Evolutionary conservation across 192 early-diverging fungal genomes (phyloP).

Genomic region (Funneliformis mosseae): DNA sequence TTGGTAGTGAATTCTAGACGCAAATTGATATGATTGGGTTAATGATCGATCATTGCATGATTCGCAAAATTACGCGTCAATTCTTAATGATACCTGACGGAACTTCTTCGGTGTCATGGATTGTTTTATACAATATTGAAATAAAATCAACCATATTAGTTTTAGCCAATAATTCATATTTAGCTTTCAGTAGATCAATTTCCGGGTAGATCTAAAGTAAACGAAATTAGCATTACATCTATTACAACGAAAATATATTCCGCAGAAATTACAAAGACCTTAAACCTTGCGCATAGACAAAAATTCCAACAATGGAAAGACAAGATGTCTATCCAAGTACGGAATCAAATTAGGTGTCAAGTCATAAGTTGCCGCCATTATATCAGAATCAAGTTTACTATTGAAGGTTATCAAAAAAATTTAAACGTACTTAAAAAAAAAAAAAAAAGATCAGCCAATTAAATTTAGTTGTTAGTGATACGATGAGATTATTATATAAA

Average conservation of each 20-base stretch:
- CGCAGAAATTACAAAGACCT: background rate
- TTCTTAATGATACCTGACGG: constrained; percentile 61
- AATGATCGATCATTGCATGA: background rate
- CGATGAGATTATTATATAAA: background rate
- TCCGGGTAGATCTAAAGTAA: constrained; percentile 71
- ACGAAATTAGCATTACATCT: background rate
- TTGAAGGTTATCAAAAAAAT: too few species aligned
- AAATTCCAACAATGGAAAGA: constrained; percentile 90
- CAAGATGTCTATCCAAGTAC: constrained; percentile 92
- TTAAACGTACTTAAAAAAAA: background rate
- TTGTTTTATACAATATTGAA: constrained; percentile 78
- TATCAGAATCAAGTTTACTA: background rate
- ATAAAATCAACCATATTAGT: constrained; percentile 97
- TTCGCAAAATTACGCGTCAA: background rate
- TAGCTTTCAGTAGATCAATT: constrained; percentile 78
- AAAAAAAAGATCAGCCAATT: background rate
- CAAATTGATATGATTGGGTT: background rate
- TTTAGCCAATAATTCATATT: constrained; percentile 83
- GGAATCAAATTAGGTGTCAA: constrained; percentile 79
- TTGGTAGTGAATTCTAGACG: constrained; percentile 63
- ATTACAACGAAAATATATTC: background rate
- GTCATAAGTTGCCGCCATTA: constrained; percentile 69
- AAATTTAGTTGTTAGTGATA: background rate
- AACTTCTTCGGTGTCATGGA: constrained; percentile 74
- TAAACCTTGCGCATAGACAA: constrained; percentile 73